phyloP scores from a whole-genome alignment of 1,284 basidiomycete genomes.

The Tranzscheliella williamsii region DNA sequence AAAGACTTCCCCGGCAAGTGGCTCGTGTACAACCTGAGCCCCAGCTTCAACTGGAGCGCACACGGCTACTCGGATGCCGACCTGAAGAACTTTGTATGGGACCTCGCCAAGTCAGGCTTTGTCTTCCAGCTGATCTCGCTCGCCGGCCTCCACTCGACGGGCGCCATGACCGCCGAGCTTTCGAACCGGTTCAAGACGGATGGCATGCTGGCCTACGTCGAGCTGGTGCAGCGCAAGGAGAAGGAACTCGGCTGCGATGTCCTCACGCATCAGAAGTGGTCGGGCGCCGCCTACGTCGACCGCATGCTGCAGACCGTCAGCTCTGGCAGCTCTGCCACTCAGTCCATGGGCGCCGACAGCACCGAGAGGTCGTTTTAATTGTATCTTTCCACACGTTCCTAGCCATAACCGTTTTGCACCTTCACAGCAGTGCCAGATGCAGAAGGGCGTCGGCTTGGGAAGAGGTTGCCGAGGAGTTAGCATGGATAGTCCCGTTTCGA shows the following conservation, averaged over 20 bases:
- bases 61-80: slow-evolving; percentile 75
- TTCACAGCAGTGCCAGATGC: too few relatives aligned
- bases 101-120: slow-evolving; percentile 56
- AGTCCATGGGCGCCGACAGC: slow-evolving; percentile 52
- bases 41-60: slow-evolving; percentile 87
- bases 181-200: slow-evolving; percentile 68
- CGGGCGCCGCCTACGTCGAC: slow-evolving; percentile 56
- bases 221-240: slow-evolving; percentile 57
- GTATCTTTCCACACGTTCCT: neutral
- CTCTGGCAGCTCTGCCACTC: slow-evolving; percentile 52
- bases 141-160: slow-evolving; percentile 57
- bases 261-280: slow-evolving; percentile 60
- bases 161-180: slow-evolving; percentile 54
- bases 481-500: too few relatives aligned
- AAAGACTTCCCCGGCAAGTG: slow-evolving; percentile 74
- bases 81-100: slow-evolving; percentile 60
- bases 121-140: slow-evolving; percentile 61
- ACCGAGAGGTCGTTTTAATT: slow-evolving; percentile 49
- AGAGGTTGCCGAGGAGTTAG: too few relatives aligned
- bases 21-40: slow-evolving; percentile 93
- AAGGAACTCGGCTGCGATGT: slow-evolving; percentile 58
- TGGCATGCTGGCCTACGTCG: slow-evolving; percentile 60
- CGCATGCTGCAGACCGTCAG: slow-evolving; percentile 56
- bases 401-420: too few relatives aligned
- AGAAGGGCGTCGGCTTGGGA: too few relatives aligned